Evolutionary conservation across 805 yeast genomes (phyloP).

Genomic region (Yamadazyma olivae): DNA sequence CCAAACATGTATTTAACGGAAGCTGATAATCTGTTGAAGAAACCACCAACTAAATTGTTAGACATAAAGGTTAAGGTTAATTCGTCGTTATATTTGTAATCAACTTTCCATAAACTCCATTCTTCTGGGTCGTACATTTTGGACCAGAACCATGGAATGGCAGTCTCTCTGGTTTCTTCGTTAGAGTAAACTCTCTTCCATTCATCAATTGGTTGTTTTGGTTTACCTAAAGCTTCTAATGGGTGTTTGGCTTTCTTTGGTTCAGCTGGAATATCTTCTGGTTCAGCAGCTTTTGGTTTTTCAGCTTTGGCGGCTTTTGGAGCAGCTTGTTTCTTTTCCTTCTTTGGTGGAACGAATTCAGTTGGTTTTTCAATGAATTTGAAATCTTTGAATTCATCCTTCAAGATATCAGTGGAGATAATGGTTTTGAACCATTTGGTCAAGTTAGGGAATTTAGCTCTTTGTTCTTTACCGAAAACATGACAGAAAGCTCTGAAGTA

Average conservation of each 20-base stretch:
- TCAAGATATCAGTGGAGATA: conserved; percentile 43
- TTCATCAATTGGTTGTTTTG: conserved; percentile 72
- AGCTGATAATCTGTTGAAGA: conserved; percentile 90
- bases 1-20: conserved; percentile 96
- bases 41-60: conserved; percentile 96
- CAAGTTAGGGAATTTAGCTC: conserved; percentile 56
- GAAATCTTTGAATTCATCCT: conserved; percentile 47
- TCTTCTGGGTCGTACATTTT: conserved; percentile 86
- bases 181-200: conserved; percentile 97
- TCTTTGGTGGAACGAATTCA: conserved; percentile 67
- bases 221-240: conserved; percentile 75
- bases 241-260: conserved; percentile 87
- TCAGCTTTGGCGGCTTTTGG: conserved; percentile 42
- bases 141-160: conserved; percentile 97
- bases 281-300: conserved; percentile 32
- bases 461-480: conserved; percentile 66
- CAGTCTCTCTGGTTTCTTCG: conserved; percentile 92
- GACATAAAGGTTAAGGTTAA: conserved; percentile 97
- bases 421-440: conserved; percentile 72
- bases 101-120: conserved; percentile 94
- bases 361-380: conserved; percentile 63
- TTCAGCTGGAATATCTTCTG: conserved; percentile 37
- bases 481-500: conserved; percentile 52
- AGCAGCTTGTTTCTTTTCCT: conserved; percentile 52
- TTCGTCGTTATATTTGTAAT: conserved; percentile 97